These are phyloP conservation scores for Amauroascus niger DNA, from an alignment of 2,329 filamentous ascomycete genomes.

Conservation along the genomic window DNA sequence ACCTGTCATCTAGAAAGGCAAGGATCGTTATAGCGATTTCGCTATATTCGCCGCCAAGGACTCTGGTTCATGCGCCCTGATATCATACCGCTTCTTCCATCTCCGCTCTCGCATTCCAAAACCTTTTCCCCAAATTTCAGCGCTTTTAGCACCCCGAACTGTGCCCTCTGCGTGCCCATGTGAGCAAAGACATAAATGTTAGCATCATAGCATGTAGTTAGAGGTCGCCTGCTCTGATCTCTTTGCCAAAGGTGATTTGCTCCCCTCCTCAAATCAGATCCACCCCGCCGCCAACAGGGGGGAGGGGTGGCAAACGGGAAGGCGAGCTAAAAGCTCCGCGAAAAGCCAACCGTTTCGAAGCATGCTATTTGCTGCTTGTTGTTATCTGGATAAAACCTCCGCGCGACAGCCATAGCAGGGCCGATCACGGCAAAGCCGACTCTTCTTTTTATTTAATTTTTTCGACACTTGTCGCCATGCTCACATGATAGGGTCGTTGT, in stretches of 20 bases:
- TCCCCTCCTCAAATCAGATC: background rate
- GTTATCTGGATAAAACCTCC: background rate
- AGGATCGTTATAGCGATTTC: background rate
- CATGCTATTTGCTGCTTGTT: slow-evolving; percentile 1
- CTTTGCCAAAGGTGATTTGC: background rate
- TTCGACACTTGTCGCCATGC: background rate
- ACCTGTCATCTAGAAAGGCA: background rate
- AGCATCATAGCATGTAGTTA: no score
- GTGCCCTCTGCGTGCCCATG: slow-evolving; percentile 1
- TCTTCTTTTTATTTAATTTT: no score
- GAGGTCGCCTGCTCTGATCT: background rate
- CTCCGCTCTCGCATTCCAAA: background rate
- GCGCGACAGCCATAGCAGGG: slow-evolving; percentile 4
- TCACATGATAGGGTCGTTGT: slow-evolving; percentile 9
- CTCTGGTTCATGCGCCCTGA: slow-evolving; percentile 9
- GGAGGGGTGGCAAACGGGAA: background rate
- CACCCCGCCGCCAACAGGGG: no score
- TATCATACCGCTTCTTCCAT: slow-evolving; percentile 12
- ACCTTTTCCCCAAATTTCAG: background rate
- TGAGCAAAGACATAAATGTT: slow-evolving; percentile 3
- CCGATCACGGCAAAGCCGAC: slow-evolving; percentile 1
- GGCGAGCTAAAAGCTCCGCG: background rate
- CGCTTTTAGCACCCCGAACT: background rate
- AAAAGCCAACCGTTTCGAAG: background rate
- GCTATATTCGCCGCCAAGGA: slow-evolving; percentile 2